These are phyloP conservation scores for Apiosordaria backusii DNA, from an alignment of 495 filamentous ascomycete species.

Conservation along the genomic window DNA sequence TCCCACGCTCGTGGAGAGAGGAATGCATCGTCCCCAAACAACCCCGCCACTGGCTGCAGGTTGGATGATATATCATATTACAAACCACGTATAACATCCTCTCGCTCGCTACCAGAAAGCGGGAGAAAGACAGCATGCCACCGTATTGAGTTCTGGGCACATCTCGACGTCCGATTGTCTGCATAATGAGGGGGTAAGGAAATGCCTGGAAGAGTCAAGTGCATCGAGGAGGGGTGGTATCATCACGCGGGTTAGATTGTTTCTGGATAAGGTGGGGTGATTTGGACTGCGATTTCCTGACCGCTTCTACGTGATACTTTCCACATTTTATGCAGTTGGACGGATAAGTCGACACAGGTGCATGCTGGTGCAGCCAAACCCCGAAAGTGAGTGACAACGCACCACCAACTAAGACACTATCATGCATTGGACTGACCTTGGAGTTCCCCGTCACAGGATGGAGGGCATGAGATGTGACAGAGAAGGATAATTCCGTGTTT, in stretches of 20 bases:
- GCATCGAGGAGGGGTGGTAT: neutral
- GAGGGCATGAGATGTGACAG: neutral
- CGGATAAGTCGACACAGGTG: neutral
- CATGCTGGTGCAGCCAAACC: neutral
- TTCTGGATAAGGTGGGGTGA: neutral
- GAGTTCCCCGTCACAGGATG: neutral
- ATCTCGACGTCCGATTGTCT: neutral
- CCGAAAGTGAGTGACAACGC: neutral
- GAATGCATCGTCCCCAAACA: neutral
- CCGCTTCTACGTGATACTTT: neutral
- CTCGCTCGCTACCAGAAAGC: neutral
- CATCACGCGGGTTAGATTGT: neutral
- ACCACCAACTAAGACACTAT: neutral
- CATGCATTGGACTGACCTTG: neutral
- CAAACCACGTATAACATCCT: neutral
- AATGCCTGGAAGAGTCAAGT: neutral
- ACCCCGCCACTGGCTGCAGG: neutral
- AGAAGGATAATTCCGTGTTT: neutral
- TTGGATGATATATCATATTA: neutral
- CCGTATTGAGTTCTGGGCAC: neutral
- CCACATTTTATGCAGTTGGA: neutral
- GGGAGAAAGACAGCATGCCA: neutral
- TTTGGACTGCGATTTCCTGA: neutral
- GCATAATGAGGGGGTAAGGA: neutral
- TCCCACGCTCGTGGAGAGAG: neutral